phyloP scores from a whole-genome alignment of 192 early-diverging fungal species.

The Chytriomyces confervae region DNA sequence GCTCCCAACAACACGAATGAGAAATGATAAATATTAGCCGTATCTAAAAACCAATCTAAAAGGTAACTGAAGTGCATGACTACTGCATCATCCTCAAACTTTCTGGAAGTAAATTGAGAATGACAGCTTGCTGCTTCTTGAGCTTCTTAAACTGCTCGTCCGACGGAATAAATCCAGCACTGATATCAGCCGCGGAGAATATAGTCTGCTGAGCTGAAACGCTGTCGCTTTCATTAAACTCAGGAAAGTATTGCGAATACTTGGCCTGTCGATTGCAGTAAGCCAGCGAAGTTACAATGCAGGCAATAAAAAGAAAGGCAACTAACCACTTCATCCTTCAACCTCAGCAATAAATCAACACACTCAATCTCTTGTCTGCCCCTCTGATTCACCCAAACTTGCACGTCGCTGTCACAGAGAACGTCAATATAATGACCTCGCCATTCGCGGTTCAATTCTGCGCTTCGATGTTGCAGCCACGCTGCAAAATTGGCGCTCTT shows the following conservation, averaged over 20 bases:
- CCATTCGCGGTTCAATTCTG: conserved; percentile 81
- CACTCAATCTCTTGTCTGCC: conserved; percentile 66
- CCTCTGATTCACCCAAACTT: conserved; percentile 52
- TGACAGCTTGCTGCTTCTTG: conserved; percentile 37
- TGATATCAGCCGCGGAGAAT: background rate
- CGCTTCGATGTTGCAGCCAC: conserved; percentile 85
- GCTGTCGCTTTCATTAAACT: conserved; percentile 21
- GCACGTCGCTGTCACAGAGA: conserved; percentile 65
- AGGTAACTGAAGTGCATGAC: background rate
- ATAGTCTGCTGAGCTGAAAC: conserved; percentile 28
- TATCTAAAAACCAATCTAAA: too few species aligned
- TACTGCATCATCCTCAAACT: conserved; percentile 41
- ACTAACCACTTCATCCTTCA: conserved; percentile 62
- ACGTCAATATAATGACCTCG: conserved; percentile 75
- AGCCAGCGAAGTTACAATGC: too few species aligned
- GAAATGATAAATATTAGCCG: too few species aligned
- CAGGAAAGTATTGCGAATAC: conserved; percentile 3
- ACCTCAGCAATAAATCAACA: conserved; percentile 69
- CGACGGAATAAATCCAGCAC: conserved; percentile 45
- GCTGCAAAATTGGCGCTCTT: conserved; percentile 95
- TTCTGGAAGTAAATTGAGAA: conserved; percentile 49
- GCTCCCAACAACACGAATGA: too few species aligned
- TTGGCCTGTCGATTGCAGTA: too few species aligned
- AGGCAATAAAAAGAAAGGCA: too few species aligned
- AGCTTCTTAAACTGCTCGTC: conserved; percentile 47